Base-by-base conservation (phyloP, 768 basidiomycete genomes). In the Lentinula raphanica region DNA sequence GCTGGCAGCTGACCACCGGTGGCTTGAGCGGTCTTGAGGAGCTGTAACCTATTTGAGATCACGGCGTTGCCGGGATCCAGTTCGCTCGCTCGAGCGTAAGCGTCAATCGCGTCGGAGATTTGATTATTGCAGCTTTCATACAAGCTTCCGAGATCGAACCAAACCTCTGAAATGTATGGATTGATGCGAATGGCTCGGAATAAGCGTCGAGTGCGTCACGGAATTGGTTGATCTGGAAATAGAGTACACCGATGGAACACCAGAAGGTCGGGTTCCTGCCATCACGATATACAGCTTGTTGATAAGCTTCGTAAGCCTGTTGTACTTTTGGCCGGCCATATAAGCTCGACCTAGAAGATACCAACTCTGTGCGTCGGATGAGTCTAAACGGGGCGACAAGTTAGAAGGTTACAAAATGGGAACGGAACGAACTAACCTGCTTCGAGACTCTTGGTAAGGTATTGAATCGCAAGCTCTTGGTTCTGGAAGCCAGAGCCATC, bases 121-220 rank as follows among this genome's bases (percentile, higher is more conserved):
- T 99, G 97, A 68, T 98, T 98, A 76, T 98, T 98, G 79, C 96
- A 99, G 63, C 89, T 91, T 73, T 99, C 97, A 69, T 99, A 99
- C 0, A 99, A 79, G 61, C 88, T 91, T 40, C 97, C 97, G 38
- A 99, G 85, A 74, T 98, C 95, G 71, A 96, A 98, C 94, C 94
- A 95, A 6, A 95, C 92, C 67, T 87, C 97, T 36, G 80, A 81
- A 66, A 99, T 98, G 78, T 96, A 98, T 0, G 97, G 97, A 69
- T 98, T 98, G 74, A 99, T 95, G 61, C 96, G 88, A 66, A 99
- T 98, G 11, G 97, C 97, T 15, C 96, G 90, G 97, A 98, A 72
- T 99, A 99, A 9, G 97, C 97, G 67, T 99, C 97, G 36, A 99
- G 86, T 2, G 96, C 96, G 67, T 99, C 97, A 54, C 95, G 93